Conservation (phyloP, 2,329 filamentous ascomycete genomes). For the Simplicillium aogashimaense region DNA sequence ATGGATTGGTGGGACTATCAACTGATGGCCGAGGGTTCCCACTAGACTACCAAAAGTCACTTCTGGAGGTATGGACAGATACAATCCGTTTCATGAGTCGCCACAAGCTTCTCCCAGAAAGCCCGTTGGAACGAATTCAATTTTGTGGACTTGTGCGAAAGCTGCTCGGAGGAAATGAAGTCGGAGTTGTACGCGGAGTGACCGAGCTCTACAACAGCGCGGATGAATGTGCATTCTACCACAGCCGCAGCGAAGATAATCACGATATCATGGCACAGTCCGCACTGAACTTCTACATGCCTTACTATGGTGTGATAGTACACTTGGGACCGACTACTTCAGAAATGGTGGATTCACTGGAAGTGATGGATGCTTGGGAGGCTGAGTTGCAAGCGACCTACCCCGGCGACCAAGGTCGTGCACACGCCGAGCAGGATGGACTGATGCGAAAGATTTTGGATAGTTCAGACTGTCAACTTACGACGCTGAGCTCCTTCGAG, state of each 20-base stretch:
- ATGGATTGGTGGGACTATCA: conserved; percentile 13
- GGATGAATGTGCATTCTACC: too few species aligned
- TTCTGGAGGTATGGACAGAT: conserved; percentile 14
- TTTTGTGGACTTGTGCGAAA: too few species aligned
- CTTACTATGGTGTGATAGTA: conserved; percentile 5
- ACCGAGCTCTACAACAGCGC: too few species aligned
- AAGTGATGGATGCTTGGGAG: conserved; percentile 7
- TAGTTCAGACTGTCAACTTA: conserved; percentile 1
- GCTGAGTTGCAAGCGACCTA: conserved; percentile 7
- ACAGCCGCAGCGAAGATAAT: too few species aligned
- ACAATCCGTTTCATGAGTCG: conserved; percentile 10
- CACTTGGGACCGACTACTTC: conserved; percentile 4
- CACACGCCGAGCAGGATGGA: conserved; percentile 5
- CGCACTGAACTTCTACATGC: conserved; percentile 2
- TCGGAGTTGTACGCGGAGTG: too few species aligned
- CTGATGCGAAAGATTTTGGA: conserved; percentile 7
- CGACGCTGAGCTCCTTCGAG: not conserved
- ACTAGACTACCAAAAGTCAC: conserved; percentile 14
- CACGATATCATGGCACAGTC: conserved; percentile 2
- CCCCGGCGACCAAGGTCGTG: conserved; percentile 5
- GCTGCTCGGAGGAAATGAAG: too few species aligned
- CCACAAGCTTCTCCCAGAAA: too few species aligned
- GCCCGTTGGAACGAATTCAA: too few species aligned
- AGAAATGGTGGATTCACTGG: conserved; percentile 6
- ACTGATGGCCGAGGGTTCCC: conserved; percentile 9